Evolutionary conservation across 371 early-diverging fungal species (phyloP), one percentile per base, ranked within the genome.

Genomic region (Lichtheimia ramosa): DNA sequence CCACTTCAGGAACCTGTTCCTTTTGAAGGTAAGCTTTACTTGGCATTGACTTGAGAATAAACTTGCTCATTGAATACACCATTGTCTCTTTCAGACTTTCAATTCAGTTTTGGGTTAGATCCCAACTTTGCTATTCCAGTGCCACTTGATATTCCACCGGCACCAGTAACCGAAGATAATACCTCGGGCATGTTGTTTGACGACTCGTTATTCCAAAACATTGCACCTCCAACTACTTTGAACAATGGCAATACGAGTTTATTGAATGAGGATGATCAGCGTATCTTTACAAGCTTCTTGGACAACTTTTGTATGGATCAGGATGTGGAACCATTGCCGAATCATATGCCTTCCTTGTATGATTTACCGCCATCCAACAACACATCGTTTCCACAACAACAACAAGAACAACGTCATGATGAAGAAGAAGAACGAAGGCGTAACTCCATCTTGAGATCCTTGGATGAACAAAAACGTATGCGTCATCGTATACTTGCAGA

Each of bases 91-190:
- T 39, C 39, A 79, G 81, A 81, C 25, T 81, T 81, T 48, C 70
- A 75, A 55, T 75, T 75, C 55, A 77, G 72, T 43, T 65, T 81
- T 64, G 81, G 74, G 43, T 66, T 81, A 28, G 80, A 74, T 43
- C 80, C 80, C 48, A 66, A 66, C 15, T 73, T 79, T 61, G 67
- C 76, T 25, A 75, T 79, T 54, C 80, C 80, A 27, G 63, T 79
- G 43, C 76, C 73, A 25, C 50, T 76, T 18, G 76, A 81, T 55
- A 64, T 74, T 43, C 66, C 71, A 25, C 67, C 77, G 34, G 50
- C 69, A 34, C 61, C 62, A 10, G 46, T 56, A 27, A 23, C 64
- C 62, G 27, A 57, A 15, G 46, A 61, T 23, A n/a, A 41, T n/a
- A n/a, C n/a, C 13, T 43, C 58, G 23, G 21, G 27, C 39, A 34